These are phyloP conservation scores for Naegleria fowleri DNA, from an alignment of 208 protist species.

Conservation along the genomic window DNA sequence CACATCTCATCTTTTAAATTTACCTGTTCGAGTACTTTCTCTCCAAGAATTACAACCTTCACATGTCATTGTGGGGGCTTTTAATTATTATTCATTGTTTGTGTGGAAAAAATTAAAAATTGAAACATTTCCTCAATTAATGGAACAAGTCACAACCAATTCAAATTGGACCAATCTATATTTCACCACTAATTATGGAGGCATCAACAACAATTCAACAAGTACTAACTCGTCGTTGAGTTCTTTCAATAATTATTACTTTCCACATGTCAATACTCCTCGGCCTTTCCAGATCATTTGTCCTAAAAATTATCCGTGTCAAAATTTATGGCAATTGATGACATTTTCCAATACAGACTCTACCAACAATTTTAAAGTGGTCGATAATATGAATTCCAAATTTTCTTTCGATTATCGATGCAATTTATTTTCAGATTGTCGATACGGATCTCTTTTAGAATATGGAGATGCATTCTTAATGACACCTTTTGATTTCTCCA, in stretches of 20 bases:
- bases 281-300: neutral
- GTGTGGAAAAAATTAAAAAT: neutral
- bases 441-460: neutral
- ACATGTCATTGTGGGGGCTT: neutral
- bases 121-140: neutral
- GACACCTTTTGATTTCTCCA: neutral
- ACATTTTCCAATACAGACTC: too few relatives aligned
- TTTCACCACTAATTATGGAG: neutral
- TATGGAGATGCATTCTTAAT: neutral
- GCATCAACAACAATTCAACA: neutral
- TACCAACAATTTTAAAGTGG: too few relatives aligned
- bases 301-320: neutral
- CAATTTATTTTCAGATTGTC: neutral
- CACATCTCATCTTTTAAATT: too few relatives aligned
- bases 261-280: too few relatives aligned
- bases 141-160: neutral
- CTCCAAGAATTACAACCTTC: too few relatives aligned
- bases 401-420: neutral
- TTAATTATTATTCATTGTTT: neutral
- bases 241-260: too few relatives aligned
- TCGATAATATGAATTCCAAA: neutral
- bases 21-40: too few relatives aligned
- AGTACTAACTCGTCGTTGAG: too few relatives aligned
- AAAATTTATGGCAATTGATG: neutral
- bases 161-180: neutral